Evolutionary conservation across 352 stramenopile species (phyloP), one percentile per base, ranked within the genome.

Genomic region (Pythium apleroticum): DNA sequence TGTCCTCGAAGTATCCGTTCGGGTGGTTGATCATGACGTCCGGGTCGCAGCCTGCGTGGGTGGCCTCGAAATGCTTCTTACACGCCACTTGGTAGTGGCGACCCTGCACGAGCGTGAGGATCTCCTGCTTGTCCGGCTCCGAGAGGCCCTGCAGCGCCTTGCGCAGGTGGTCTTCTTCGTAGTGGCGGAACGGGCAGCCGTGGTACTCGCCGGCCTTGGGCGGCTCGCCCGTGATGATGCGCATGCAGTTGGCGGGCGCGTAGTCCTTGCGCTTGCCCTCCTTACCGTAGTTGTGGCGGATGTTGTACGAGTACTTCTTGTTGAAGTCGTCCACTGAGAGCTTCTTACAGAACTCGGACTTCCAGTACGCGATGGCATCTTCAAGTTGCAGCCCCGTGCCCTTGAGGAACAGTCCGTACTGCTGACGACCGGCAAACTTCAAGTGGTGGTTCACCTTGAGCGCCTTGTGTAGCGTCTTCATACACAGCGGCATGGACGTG

Each of bases 361-460:
- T 93, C 87, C 98, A 99, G 75, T 98, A 99, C 11, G 86, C 71
- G 45, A 99, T 87, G 12, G 97, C 96, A 70, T 99, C 96, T 57
- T 99, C 97, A 55, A 99, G 78, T 20, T 90, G 84, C 63, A 99
- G 81, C 0, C 97, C 97, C 31, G 96, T 96, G 35, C 96, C 97
- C 75, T 99, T 99, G 28, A 99, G 85, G 78, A 99, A 99, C 8
- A 99, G 86, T 12, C 97, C 96, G 74, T 98, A 99, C 72, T 99
- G 97, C 72, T 99, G 81, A 31, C 98, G 86, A 15, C 96, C 98
- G 50, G 86, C 91, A 75, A 99, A 97, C 73, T 98, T 98, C 24
- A 99, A 75, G 66, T 99, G 97, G 71, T 98, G 91, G 58, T 99
- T 96, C 30, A 89, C 76, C 65, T 98, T 95, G 7, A 99, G 73